phyloP scores from a whole-genome alignment of 352 stramenopile genomes.

The Phytophthora pistaciae region DNA sequence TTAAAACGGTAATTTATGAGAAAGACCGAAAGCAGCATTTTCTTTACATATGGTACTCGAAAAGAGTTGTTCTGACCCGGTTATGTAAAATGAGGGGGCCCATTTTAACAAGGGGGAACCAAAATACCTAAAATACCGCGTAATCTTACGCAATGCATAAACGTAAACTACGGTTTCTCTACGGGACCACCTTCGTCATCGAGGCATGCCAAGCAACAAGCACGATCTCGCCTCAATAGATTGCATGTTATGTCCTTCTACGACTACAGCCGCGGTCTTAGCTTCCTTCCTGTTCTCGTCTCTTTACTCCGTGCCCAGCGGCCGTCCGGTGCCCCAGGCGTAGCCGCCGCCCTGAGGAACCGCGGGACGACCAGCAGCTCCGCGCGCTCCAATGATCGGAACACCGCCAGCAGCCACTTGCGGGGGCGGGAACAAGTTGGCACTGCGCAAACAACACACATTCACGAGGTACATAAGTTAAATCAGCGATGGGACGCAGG shows the following conservation, averaged over 20 bases:
- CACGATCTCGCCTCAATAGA: neutral
- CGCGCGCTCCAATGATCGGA: conserved; percentile 74
- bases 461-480: conserved; percentile 5
- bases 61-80: no score
- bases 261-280: neutral
- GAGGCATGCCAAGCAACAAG: neutral
- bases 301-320: conserved; percentile 50
- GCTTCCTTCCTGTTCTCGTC: neutral
- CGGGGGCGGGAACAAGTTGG: conserved; percentile 75
- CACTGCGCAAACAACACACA: conserved; percentile 22
- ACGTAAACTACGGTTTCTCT: neutral
- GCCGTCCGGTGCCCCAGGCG: conserved; percentile 71
- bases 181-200: neutral
- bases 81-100: no score
- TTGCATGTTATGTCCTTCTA: conserved; percentile 1
- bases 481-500: neutral
- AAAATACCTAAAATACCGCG: no score
- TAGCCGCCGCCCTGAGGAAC: conserved; percentile 61
- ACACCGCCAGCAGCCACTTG: conserved; percentile 47
- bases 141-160: no score
- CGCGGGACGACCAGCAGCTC: conserved; percentile 36
- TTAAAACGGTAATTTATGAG: no score
- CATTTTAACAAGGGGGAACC: no score
- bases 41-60: no score
- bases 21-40: no score